phyloP scores from a whole-genome alignment of 2,329 filamentous ascomycete species.

The Cladophialophora chaetospira region DNA sequence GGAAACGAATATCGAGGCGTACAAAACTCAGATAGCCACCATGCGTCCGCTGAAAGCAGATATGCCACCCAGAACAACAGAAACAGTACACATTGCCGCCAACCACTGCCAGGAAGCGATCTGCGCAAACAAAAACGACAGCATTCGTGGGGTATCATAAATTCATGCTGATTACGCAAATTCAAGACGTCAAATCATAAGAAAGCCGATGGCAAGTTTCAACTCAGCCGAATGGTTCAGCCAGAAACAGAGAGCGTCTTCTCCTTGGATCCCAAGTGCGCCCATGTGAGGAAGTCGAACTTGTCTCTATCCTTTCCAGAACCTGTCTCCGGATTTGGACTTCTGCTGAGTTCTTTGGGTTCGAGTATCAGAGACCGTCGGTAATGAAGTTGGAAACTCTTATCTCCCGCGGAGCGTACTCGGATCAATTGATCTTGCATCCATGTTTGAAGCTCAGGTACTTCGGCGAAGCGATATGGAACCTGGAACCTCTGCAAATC shows the following conservation, averaged over 20 bases:
- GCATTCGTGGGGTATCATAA: slow-evolving; percentile 24
- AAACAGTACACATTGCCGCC: background rate
- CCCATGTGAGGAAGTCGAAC: slow-evolving; percentile 57
- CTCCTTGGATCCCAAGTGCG: slow-evolving; percentile 37
- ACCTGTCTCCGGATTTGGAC: slow-evolving; percentile 32
- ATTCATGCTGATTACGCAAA: slow-evolving; percentile 14
- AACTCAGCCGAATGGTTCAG: slow-evolving; percentile 1
- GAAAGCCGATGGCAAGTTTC: background rate
- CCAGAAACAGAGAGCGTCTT: slow-evolving; percentile 23
- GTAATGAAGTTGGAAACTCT: slow-evolving; percentile 69
- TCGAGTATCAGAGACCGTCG: slow-evolving; percentile 83
- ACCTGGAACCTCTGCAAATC: slow-evolving; percentile 96
- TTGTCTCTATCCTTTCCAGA: slow-evolving; percentile 51
- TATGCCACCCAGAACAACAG: background rate
- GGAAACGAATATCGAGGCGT: no score
- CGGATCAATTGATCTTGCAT: slow-evolving; percentile 77
- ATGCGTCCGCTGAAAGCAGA: no score
- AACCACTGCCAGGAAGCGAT: background rate
- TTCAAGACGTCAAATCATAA: slow-evolving; percentile 18
- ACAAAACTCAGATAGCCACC: no score
- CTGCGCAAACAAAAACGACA: slow-evolving; percentile 8
- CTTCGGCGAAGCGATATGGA: slow-evolving; percentile 78
- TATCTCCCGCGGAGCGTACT: slow-evolving; percentile 67
- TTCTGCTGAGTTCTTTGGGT: slow-evolving; percentile 51
- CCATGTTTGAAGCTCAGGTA: slow-evolving; percentile 92